phyloP scores from a whole-genome alignment of 1,284 basidiomycete genomes.

The Serendipita sp. region DNA sequence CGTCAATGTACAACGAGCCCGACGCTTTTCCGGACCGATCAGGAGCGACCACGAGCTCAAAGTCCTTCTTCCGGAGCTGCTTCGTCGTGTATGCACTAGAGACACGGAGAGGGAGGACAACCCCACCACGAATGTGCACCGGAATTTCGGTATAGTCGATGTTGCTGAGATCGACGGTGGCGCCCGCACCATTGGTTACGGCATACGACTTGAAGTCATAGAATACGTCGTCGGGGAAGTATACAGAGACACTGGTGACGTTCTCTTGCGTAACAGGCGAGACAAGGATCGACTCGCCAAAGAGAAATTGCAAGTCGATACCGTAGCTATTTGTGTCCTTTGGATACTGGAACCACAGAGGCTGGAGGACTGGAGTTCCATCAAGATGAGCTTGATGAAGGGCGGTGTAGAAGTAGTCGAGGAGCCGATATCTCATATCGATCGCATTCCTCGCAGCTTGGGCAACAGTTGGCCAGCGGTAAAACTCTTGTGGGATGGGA shows the following conservation, averaged over 20 bases:
- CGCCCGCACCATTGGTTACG: conserved; percentile 27
- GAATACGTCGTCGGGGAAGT: background rate
- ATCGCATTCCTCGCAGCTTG: conserved; percentile 61
- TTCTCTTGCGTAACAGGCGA: conserved; percentile 59
- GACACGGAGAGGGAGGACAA: conserved; percentile 42
- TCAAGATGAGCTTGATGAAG: conserved; percentile 50
- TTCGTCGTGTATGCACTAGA: conserved; percentile 42
- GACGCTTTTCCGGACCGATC: conserved; percentile 31
- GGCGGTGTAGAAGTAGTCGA: conserved; percentile 71
- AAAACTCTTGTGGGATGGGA: conserved; percentile 51
- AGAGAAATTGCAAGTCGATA: conserved; percentile 55
- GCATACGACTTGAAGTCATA: conserved; percentile 59
- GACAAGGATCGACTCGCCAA: conserved; percentile 55
- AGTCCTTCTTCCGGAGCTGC: conserved; percentile 41
- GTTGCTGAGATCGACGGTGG: conserved; percentile 32
- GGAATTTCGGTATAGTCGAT: conserved; percentile 54
- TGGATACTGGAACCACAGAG: conserved; percentile 66
- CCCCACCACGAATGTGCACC: conserved; percentile 48
- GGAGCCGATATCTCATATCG: conserved; percentile 44
- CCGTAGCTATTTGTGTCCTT: conserved; percentile 48
- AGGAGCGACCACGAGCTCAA: conserved; percentile 41
- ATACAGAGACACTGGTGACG: conserved; percentile 28
- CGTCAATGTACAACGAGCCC: conserved; percentile 48
- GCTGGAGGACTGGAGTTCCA: conserved; percentile 55
- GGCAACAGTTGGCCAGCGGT: conserved; percentile 61